Base-by-base conservation (phyloP, 192 early-diverging fungal genomes). In the Coemansia sp. region DNA sequence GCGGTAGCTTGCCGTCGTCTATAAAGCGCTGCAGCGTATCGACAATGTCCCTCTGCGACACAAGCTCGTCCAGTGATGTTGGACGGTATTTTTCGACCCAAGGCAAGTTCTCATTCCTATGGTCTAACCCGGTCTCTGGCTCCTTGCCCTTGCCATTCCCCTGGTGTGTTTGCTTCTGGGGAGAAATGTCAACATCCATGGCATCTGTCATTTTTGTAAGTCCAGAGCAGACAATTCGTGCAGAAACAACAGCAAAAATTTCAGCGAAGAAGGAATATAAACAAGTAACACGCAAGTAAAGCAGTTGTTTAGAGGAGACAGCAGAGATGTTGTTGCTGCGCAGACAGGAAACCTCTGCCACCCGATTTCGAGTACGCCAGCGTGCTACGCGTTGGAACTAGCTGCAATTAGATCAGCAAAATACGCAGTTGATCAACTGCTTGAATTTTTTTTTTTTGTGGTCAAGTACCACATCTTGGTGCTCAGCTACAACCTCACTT, bases 61-160 rank as follows among this genome's bases (percentile, higher is more conserved):
- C 93, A 49, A 99, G 83, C 47, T 99, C 95, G 53, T 89, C 87
- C n/a, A 99, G 75, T n/a, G 82, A 78, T 0, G 81, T 67, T 8
- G 95, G 97, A 52, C 97, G 84, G 71, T 99, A 99, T 67, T 99
- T 99, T 73, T 99, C 97, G 4, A 99, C 93, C 96, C 95, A 82
- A 5, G 80, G 80, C 31, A 82, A 65, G 31, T 63, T 77, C 19
- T 82, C 67, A 12, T 50, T 41, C 26, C 24, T 54, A 4, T 26
- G 34, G n/a, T 4, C n/a, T 4, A 24, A 23, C 5, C 34, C 51
- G 6, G 57, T 38, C 18, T 72, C 80, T n/a, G 57, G 19, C 57
- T 70, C 63, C 57, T 82, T 82, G n/a, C 74, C 80, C 61, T 82
- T 82, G 54, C 56, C 53, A 38, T 34, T 67, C 5, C 54, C 22